A percentile compares a stretch with the other conserved stretches of the same genome.
phyloP scores from a whole-genome alignment of 2,329 filamentous ascomycete species.

The Domatiomyces catenatus region DNA sequence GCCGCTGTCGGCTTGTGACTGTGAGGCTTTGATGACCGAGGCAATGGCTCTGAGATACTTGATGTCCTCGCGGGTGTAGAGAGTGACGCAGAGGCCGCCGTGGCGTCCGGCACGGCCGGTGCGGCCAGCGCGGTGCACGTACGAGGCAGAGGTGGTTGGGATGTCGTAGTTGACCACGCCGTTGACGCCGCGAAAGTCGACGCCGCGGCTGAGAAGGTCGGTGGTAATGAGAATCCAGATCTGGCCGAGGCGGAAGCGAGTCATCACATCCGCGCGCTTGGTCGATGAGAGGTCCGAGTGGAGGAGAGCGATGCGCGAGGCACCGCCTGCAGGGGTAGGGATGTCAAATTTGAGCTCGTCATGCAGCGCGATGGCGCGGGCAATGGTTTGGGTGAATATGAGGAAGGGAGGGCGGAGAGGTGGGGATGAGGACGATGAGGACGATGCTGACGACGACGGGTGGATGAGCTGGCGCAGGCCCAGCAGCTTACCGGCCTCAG shows the following conservation, averaged over 20 bases:
- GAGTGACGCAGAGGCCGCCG: constrained; percentile 79
- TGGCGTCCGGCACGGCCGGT: constrained; percentile 77
- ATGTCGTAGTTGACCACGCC: constrained; percentile 97
- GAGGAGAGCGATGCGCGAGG: constrained; percentile 70
- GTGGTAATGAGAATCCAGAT: constrained; percentile 96
- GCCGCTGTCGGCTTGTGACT: constrained; percentile 34
- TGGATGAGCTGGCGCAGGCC: constrained; percentile 79
- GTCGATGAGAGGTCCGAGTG: constrained; percentile 72
- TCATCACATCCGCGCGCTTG: constrained; percentile 66
- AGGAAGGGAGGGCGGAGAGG: constrained; percentile 72
- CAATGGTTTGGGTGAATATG: constrained; percentile 92
- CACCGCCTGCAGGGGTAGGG: constrained; percentile 69
- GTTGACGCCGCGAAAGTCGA: constrained; percentile 90
- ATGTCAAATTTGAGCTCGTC: constrained; percentile 91
- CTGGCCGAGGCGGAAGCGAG: constrained; percentile 75
- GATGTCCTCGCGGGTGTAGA: constrained; percentile 92
- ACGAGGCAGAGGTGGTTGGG: constrained; percentile 73
- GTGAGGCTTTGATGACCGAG: constrained; percentile 74
- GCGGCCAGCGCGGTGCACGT: constrained; percentile 84
- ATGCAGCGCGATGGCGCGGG: constrained; percentile 72
- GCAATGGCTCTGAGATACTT: constrained; percentile 79
- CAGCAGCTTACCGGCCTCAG: constrained; percentile 83
- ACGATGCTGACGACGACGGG: constrained; percentile 36
- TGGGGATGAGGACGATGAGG: constrained; percentile 35
- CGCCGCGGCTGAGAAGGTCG: constrained; percentile 75